Evolutionary conservation across 2,329 filamentous ascomycete genomes (phyloP).

Genomic region (Neoarthrinium moseri): DNA sequence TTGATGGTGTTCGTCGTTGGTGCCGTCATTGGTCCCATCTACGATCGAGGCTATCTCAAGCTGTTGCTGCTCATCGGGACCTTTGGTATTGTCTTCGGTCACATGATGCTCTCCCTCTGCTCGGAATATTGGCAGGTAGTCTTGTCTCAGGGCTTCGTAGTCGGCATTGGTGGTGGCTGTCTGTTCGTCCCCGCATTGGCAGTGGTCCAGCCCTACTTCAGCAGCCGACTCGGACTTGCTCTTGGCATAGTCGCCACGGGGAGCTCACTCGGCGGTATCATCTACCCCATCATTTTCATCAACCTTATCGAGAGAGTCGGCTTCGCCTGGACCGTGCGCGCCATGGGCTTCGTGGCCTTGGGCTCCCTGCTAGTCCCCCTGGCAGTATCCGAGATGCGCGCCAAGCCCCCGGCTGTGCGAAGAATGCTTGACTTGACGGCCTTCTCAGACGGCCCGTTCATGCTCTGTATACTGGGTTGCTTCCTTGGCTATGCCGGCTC

Average conservation of each 20-base stretch:
- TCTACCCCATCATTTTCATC: conserved; percentile 43
- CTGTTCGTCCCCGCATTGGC: conserved; percentile 33
- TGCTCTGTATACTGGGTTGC: conserved; percentile 29
- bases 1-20: conserved; percentile 43
- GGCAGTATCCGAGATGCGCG: conserved; percentile 27
- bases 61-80: conserved; percentile 38
- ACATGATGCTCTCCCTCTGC: conserved; percentile 40
- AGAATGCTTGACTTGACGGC: conserved; percentile 34
- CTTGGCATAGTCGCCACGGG: conserved; percentile 32
- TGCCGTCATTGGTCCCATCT: conserved; percentile 41
- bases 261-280: conserved; percentile 27
- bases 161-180: conserved; percentile 43
- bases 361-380: not conserved
- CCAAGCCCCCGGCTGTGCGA: conserved; percentile 32
- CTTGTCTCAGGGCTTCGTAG: conserved; percentile 41
- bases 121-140: conserved; percentile 43
- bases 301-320: conserved; percentile 37
- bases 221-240: conserved; percentile 27
- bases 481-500: conserved; percentile 37
- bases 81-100: conserved; percentile 42
- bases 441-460: conserved; percentile 35
- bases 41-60: conserved; percentile 45
- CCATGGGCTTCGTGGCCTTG: conserved; percentile 36
- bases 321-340: conserved; percentile 44
- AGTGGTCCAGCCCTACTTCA: conserved; percentile 28